Conservation (phyloP, 2,329 filamentous ascomycete genomes). For the Aureobasidium sp. region DNA sequence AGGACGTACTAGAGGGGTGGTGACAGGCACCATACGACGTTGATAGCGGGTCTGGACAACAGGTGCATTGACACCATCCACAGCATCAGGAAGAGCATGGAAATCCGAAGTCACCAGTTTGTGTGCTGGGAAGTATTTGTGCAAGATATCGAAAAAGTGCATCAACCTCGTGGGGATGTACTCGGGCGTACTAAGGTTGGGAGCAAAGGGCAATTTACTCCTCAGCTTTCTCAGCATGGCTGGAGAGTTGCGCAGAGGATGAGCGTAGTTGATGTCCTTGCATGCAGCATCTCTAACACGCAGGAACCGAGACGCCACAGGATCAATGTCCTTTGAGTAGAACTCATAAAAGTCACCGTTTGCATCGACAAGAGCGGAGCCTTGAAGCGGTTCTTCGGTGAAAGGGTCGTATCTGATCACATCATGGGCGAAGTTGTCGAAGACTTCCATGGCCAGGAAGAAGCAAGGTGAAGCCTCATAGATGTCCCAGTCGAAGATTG, state of each 20-base stretch:
- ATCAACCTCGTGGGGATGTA: slow-evolving; percentile 92
- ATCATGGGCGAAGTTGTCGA: slow-evolving; percentile 98
- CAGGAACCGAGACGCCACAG: slow-evolving; percentile 72
- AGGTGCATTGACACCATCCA: slow-evolving; percentile 79
- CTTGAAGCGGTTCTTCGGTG: slow-evolving; percentile 78
- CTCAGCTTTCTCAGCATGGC: slow-evolving; percentile 53
- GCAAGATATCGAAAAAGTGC: slow-evolving; percentile 92
- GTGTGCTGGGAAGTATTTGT: slow-evolving; percentile 82
- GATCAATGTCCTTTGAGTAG: slow-evolving; percentile 73
- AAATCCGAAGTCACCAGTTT: slow-evolving; percentile 87
- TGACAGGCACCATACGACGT: slow-evolving; percentile 77
- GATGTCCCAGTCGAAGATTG: slow-evolving; percentile 87
- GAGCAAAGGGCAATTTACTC: slow-evolving; percentile 57
- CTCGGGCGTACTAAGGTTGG: slow-evolving; percentile 74
- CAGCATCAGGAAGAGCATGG: slow-evolving; percentile 71
- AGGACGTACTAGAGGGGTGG: slow-evolving; percentile 73
- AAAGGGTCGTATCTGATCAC: slow-evolving; percentile 78
- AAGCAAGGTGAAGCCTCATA: slow-evolving; percentile 91
- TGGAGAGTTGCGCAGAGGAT: slow-evolving; percentile 47
- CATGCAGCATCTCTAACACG: slow-evolving; percentile 71
- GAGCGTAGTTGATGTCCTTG: slow-evolving; percentile 50
- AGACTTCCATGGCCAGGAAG: slow-evolving; percentile 95
- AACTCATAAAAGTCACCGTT: slow-evolving; percentile 92
- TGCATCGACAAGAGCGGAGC: slow-evolving; percentile 75
- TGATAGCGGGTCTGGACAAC: slow-evolving; percentile 94